Base-by-base conservation (phyloP, 176 grass and related monocot species). In the Tillandsia fasciculata region DNA sequence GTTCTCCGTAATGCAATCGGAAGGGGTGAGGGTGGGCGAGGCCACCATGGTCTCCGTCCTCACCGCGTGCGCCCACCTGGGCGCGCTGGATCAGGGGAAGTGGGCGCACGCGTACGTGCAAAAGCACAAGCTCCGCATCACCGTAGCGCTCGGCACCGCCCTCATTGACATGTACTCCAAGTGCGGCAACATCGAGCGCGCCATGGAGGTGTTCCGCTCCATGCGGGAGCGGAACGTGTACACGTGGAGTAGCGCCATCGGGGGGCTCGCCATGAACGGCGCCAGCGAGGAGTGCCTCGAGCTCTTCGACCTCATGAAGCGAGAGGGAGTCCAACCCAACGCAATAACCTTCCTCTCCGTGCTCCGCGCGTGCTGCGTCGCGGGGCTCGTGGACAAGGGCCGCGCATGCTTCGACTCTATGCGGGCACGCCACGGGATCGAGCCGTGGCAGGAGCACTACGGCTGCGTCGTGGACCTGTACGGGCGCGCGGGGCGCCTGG, bases 161-260 rank as follows among this genome's bases (percentile, higher is more conserved):
- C 73, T 91, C 51, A 13, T 96, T 57, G 91, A 96, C 52, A 88
- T 91, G 91, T 96, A 96, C 66, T 88, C 74, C 65, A 96, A 88
- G 77, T 96, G 91, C 2, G 87, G 87, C 7, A 50, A 50, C 1
- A 26, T 86, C 27, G 51, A 12, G 3, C 57, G 15, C 11, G 85
- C 85, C 1, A 88, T 88, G 79, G 77, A 88, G 18, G 82, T 91
- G 70, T 96, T 96, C 66, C 77, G 79, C 74, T 69, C 51, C 53
- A 96, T 96, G 85, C 15, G 24, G 13, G 77, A 91, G 61, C 91
- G 54, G 82, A 96, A 91, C 61, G 80, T 88, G 17, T 91, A 86
- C 75, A 82, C 91, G 48, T 96, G 82, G 82, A 96, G 81, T 66
- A 77, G 80, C 49, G 82, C 80, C 0, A 26, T 96, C 14, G 86